Conservation (phyloP, 1,284 basidiomycete genomes). For the Phellopilus nigrolimitatus region DNA sequence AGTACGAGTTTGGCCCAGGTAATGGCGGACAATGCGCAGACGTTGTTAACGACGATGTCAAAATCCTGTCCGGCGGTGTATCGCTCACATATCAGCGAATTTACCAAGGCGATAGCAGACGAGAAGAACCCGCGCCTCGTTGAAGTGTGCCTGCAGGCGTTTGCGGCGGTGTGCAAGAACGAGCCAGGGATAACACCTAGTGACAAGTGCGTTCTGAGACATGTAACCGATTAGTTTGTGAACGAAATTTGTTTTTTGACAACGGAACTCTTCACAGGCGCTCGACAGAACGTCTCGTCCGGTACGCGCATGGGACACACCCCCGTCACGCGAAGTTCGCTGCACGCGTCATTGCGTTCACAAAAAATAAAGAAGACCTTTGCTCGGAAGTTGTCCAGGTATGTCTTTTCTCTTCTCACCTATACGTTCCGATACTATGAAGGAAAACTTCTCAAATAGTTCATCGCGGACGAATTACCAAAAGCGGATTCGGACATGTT, state of each 20-base stretch:
- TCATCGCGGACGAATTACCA: conserved; percentile 53
- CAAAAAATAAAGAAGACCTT: conserved; percentile 47
- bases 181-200: conserved; percentile 52
- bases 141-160: conserved; percentile 70
- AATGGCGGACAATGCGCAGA: conserved; percentile 43
- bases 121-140: conserved; percentile 55
- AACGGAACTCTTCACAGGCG: conserved; percentile 44
- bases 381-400: conserved; percentile 65
- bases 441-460: conserved; percentile 34
- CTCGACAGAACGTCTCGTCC: conserved; percentile 61
- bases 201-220: conserved; percentile 60
- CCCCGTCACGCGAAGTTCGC: conserved; percentile 84
- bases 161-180: conserved; percentile 61
- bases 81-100: conserved; percentile 69
- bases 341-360: conserved; percentile 67
- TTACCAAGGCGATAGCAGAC: conserved; percentile 67
- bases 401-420: conserved; percentile 24
- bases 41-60: conserved; percentile 59
- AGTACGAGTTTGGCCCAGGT: conserved; percentile 33
- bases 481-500: conserved; percentile 50
- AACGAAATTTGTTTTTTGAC: conserved; percentile 1
- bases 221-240: conserved; percentile 8
- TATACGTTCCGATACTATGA: too few species aligned
- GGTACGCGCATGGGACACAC: conserved; percentile 59
- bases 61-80: conserved; percentile 76